A percentile compares a stretch with the other conserved stretches of the same genome.
Conservation (phyloP, 805 yeast species). For the Isabelozyma pseudorhagii region DNA sequence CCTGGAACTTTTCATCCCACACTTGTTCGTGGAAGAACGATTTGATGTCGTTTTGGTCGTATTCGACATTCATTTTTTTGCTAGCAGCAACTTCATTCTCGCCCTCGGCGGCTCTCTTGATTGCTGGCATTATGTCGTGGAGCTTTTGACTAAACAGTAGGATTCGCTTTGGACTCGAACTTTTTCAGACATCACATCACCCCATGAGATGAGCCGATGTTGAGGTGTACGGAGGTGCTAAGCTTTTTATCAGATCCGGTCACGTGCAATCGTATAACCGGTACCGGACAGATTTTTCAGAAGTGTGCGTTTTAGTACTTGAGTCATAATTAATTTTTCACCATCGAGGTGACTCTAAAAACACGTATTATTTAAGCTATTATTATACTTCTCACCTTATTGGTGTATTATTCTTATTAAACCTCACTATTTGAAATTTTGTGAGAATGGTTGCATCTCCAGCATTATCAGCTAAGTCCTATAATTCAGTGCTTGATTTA, state of each 20-base stretch:
- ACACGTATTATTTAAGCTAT: not conserved
- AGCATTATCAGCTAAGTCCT: slow-evolving; percentile 23
- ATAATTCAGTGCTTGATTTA: slow-evolving; percentile 41
- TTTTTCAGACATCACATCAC: not conserved
- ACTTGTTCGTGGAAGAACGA: slow-evolving; percentile 46
- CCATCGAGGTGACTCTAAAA: not conserved
- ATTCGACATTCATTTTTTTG: slow-evolving; percentile 12
- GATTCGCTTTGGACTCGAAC: not conserved
- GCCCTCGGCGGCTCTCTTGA: slow-evolving; percentile 2
- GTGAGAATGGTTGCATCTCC: slow-evolving; percentile 16
- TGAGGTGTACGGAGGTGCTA: not conserved
- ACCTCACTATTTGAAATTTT: too few relatives aligned
- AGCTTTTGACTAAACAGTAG: too few relatives aligned
- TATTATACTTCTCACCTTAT: too few relatives aligned
- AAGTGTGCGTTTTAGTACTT: not conserved
- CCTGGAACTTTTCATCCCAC: slow-evolving; percentile 42
- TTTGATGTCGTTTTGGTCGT: slow-evolving; percentile 32
- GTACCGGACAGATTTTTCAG: not conserved
- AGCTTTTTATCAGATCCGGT: not conserved
- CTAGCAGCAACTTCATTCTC: not conserved
- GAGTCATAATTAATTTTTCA: not conserved
- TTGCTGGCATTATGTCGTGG: not conserved
- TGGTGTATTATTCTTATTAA: too few relatives aligned
- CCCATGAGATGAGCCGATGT: not conserved
- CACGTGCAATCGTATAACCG: not conserved